phyloP scores from a whole-genome alignment of 768 basidiomycete species.

The Chlorophyllum brunneum region DNA sequence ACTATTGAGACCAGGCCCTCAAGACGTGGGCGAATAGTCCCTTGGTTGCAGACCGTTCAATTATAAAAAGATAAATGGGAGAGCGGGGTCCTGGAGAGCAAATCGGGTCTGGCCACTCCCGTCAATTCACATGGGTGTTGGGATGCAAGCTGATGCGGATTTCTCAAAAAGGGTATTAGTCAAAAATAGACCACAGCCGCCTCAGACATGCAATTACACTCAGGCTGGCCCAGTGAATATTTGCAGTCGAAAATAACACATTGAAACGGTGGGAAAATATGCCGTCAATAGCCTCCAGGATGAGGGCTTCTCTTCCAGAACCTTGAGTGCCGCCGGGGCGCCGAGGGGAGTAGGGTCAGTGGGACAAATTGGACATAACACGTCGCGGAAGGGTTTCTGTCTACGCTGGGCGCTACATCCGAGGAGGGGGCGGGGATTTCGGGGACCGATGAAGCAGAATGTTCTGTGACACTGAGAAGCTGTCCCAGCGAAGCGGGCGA shows the following conservation, averaged over 20 bases:
- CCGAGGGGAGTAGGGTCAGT: not conserved
- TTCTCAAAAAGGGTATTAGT: not conserved
- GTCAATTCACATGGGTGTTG: too few species aligned
- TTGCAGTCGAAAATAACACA: not conserved
- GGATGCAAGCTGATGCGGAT: not conserved
- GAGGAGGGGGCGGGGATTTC: too few species aligned
- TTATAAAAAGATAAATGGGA: too few species aligned
- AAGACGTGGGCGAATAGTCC: too few species aligned
- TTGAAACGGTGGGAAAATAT: slow-evolving; percentile 6
- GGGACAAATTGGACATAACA: not conserved
- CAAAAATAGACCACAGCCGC: not conserved
- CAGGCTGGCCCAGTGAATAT: not conserved
- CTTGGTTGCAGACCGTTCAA: too few species aligned
- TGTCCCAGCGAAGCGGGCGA: too few species aligned
- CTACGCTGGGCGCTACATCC: not conserved
- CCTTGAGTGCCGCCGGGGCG: not conserved
- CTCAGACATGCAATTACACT: not conserved
- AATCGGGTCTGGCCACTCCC: too few species aligned
- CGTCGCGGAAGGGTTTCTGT: not conserved
- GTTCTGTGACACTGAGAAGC: too few species aligned
- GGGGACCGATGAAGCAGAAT: too few species aligned
- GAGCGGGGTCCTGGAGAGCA: too few species aligned
- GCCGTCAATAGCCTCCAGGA: not conserved
- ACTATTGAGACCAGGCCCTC: too few species aligned
- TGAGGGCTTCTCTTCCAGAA: not conserved